Percentiles rank a stretch among this genome's conserved stretches.
Conservation (phyloP, 345 rosid genomes). For the Raphanus raphanistrum region DNA sequence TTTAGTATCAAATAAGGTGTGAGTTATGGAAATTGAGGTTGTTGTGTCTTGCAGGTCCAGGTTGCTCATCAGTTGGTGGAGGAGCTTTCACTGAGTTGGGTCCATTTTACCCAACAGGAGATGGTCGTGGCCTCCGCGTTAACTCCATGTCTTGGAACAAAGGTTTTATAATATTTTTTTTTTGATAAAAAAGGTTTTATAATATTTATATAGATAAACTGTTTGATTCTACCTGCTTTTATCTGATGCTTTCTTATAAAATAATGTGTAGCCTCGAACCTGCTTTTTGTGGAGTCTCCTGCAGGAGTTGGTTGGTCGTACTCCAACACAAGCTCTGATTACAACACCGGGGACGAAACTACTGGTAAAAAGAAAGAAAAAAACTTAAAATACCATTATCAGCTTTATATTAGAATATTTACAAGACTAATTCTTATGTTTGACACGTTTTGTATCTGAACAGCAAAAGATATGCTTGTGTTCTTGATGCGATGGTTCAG, state of each 20-base stretch:
- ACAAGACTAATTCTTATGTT: no score
- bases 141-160: constrained; percentile 87
- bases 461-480: constrained; percentile 68
- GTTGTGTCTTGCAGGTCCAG: constrained; percentile 68
- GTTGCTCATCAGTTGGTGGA: constrained; percentile 91
- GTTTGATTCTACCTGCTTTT: not conserved
- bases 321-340: constrained; percentile 74
- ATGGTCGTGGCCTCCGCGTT: constrained; percentile 74
- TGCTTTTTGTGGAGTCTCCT: constrained; percentile 90
- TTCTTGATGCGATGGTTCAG: constrained; percentile 74
- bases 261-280: constrained; percentile 61
- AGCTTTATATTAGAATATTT: no score
- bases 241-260: not conserved
- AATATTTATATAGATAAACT: not conserved
- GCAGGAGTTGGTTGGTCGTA: constrained; percentile 98
- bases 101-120: constrained; percentile 78
- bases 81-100: constrained; percentile 93
- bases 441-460: not conserved
- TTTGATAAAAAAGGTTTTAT: no score
- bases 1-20: no score
- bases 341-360: constrained; percentile 61
- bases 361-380: constrained; percentile 49
- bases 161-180: constrained; percentile 48
- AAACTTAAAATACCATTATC: not conserved
- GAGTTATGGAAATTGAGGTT: no score